Evolutionary conservation across 78 protist species (phyloP), one percentile per base, ranked within the genome.

Genomic region (Dictyostelium firmibasis): DNA sequence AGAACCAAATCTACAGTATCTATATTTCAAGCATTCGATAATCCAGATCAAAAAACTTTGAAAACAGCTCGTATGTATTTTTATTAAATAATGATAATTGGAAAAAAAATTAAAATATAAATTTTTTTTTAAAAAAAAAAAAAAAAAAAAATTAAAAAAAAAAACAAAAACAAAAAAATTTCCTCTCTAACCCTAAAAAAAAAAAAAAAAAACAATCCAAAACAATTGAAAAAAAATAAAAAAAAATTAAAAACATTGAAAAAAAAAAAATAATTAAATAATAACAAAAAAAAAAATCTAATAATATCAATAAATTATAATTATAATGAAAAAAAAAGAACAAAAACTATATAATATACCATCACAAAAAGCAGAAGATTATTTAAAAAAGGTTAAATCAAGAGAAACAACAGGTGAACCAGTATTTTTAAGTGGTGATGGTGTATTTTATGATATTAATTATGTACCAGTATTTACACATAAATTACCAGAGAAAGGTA

Each of bases 371-470:
- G 7, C 72, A 43, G 84, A 76, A 78, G 85, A 78, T 33, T 87
- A n/a, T 43, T 35, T 44, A 57, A 14, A 9, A 38, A 87, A 87
- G 29, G 29, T 87, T 36, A 87, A 62, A 76, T 4, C 20, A n/a
- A 50, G 72, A 27, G 79, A 57, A 72, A 74, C 85, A 41, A 50
- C 93, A 29, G 85, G 85, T 27, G 81, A 72, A 60, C 86, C 93
- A 64, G 85, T 87, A 38, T 87, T 78, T 64, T 77, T 87, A 69
- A 50, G 77, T 18, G 43, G 35, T n/a, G 93, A 87, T 87, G 93
- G 93, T 60, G 81, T 70, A 14, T 87, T 87, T 64, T 87, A 87
- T 33, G 93, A 87, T 87, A 87, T 87, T 33, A 76, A 87, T 64
- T 87, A 87, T 87, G 64, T 78, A 25, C 93, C 75, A 23, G 93